Conservation (phyloP, 176 grass and related monocot genomes). For the Otatea glauca region DNA sequence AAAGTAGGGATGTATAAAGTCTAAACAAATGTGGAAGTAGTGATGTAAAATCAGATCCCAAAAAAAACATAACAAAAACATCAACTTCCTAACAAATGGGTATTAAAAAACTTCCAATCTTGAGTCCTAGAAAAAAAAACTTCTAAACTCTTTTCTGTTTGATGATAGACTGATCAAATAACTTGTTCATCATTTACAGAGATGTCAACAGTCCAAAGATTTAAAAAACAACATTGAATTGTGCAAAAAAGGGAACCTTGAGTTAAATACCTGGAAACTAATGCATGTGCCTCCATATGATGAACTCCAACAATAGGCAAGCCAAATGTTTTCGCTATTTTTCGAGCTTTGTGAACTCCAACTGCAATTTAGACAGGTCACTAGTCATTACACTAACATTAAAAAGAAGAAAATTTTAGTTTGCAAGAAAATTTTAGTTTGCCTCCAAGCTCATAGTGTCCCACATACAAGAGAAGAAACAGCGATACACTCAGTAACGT, state of each 20-base stretch:
- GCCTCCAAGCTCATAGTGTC: neutral
- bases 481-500: neutral
- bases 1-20: neutral
- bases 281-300: slow-evolving; percentile 95
- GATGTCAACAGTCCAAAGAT: neutral
- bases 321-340: slow-evolving; percentile 68
- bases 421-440: neutral
- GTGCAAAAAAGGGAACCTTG: slow-evolving; percentile 20
- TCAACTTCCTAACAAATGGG: neutral
- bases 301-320: slow-evolving; percentile 90
- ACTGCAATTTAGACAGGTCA: slow-evolving; percentile 59
- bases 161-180: slow-evolving; percentile 1
- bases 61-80: neutral
- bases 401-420: slow-evolving; percentile 10
- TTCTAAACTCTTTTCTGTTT: neutral
- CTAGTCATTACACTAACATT: slow-evolving; percentile 8
- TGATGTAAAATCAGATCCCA: neutral
- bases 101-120: neutral
- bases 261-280: slow-evolving; percentile 87
- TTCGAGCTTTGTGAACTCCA: slow-evolving; percentile 88
- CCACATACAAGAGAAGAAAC: neutral
- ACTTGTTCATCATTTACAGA: neutral
- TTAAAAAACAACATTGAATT: neutral
- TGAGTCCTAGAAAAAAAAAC: slow-evolving; percentile 9
- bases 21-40: neutral